Base-by-base conservation (phyloP, 257 asterid genomes). In the Nicotiana knightiana region DNA sequence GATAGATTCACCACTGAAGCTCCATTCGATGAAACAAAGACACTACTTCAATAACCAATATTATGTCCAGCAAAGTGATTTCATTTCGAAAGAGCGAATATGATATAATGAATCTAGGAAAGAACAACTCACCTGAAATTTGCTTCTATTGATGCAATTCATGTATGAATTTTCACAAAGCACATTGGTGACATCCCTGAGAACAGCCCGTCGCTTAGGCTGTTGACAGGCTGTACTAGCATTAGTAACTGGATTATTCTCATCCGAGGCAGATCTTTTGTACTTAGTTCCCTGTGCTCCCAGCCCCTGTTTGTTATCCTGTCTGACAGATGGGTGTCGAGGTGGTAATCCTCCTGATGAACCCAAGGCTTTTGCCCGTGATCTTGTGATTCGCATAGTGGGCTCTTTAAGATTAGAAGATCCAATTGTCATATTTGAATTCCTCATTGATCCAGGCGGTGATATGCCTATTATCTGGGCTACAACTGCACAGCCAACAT, bases 171-270 rank as follows among this genome's bases (percentile, higher is more conserved):
- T 90, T 55, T 84, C 89, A 85, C 94, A 90, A 26, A 81, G 83
- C 82, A 89, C 82, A 83, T 96, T 94, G 67, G 97, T 93, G 79
- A 96, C 93, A 90, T 96, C 98, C 87, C 89, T 89, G 66, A 96
- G 97, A 82, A 89, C 95, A 51, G 93, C 93, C 85, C 95, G 89
- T 86, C 85, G 92, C 94, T 96, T 96, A 54, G 54, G 89, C 85
- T 46, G 93, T 81, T 77, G 87, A 76, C 84, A 81, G 66, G 86
- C 84, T 64, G 84, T 77, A 86, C 83, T 81, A 64, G 77, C 37
- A 53, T 24, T 26, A 75, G 33, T 78, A 35, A 85, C 82, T 39
- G 88, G 55, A 65, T 85, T 82, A 67, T 85, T 86, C 80, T 85
- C 86, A 77, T 87, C 96, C 35, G 90, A 65, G 76, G 91, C 95